phyloP scores from a whole-genome alignment of 2,329 filamentous ascomycete genomes.

The Epichloe sibirici region DNA sequence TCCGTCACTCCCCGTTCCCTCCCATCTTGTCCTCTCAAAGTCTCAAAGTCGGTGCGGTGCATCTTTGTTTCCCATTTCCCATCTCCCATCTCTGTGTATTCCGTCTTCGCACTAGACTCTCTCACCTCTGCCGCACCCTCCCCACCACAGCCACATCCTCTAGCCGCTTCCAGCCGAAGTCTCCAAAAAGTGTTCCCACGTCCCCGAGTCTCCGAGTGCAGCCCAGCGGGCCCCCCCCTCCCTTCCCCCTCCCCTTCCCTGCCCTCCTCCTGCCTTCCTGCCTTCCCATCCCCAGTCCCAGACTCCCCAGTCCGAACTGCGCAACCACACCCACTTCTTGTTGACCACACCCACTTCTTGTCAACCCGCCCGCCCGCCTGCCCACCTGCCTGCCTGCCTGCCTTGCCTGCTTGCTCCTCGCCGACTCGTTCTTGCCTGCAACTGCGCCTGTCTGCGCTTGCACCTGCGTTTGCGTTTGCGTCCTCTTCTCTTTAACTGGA shows the following conservation, averaged over 20 bases:
- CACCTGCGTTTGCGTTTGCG: conserved; percentile 7
- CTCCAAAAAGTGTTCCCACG: background rate
- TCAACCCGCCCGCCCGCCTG: background rate
- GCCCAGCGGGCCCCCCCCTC: background rate
- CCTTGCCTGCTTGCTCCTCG: background rate
- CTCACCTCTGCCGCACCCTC: background rate
- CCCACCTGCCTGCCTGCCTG: background rate
- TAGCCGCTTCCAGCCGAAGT: conserved; percentile 2
- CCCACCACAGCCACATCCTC: background rate
- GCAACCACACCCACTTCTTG: background rate
- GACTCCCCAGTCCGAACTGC: background rate
- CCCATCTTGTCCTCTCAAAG: too few relatives aligned
- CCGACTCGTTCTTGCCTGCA: conserved; percentile 5
- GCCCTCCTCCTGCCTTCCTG: background rate
- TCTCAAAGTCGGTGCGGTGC: too few relatives aligned
- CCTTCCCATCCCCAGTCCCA: background rate
- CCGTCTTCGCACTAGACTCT: background rate
- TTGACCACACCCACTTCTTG: background rate
- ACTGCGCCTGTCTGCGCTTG: conserved; percentile 8
- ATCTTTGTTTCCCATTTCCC: background rate
- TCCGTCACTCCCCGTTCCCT: background rate
- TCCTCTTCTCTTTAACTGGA: background rate
- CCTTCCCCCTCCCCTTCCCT: background rate
- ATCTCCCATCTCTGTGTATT: background rate
- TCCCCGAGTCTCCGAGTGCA: background rate